Evolutionary conservation across 1,284 basidiomycete species (phyloP).

Genomic region (Malassezia nana): DNA sequence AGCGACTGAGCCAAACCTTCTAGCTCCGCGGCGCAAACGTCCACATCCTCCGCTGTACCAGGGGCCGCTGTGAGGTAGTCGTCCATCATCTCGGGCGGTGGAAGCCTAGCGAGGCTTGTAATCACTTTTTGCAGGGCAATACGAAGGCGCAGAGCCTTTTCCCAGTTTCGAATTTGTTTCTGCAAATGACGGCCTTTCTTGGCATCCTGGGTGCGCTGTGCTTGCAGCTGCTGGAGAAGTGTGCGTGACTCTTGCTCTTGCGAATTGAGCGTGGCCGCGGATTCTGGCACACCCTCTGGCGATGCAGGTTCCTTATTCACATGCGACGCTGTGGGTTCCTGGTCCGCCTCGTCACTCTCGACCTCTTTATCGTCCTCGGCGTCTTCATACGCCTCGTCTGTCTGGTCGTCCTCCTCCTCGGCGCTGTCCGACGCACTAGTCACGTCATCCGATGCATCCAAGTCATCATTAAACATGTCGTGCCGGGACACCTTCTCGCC

Average conservation of each 20-base stretch:
- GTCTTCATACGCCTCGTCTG: slow-evolving; percentile 7
- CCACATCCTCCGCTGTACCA: not conserved
- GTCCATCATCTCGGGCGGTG: not conserved
- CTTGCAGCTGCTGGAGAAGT: slow-evolving; percentile 26
- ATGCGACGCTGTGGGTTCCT: not conserved
- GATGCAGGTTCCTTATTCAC: not conserved
- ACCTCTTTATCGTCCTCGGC: slow-evolving; percentile 13
- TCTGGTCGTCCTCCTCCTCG: slow-evolving; percentile 4
- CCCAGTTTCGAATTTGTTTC: slow-evolving; percentile 35
- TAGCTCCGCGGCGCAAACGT: slow-evolving; percentile 19
- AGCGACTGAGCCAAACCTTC: slow-evolving; percentile 13
- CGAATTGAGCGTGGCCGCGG: slow-evolving; percentile 19
- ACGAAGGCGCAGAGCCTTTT: slow-evolving; percentile 30
- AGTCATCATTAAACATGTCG: slow-evolving; percentile 27
- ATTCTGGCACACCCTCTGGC: not conserved
- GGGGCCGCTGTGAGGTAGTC: slow-evolving; percentile 2
- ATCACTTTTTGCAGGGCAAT: slow-evolving; percentile 32
- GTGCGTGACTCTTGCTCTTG: slow-evolving; percentile 23
- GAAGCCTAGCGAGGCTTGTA: slow-evolving; percentile 3
- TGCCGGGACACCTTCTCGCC: slow-evolving; percentile 29
- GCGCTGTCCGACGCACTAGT: not conserved
- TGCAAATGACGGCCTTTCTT: slow-evolving; percentile 33
- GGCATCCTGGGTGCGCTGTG: slow-evolving; percentile 29
- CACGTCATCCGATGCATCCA: slow-evolving; percentile 12
- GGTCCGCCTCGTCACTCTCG: slow-evolving; percentile 1